phyloP scores from a whole-genome alignment of 2,329 filamentous ascomycete genomes.

The Chaetomiaceae sp. region DNA sequence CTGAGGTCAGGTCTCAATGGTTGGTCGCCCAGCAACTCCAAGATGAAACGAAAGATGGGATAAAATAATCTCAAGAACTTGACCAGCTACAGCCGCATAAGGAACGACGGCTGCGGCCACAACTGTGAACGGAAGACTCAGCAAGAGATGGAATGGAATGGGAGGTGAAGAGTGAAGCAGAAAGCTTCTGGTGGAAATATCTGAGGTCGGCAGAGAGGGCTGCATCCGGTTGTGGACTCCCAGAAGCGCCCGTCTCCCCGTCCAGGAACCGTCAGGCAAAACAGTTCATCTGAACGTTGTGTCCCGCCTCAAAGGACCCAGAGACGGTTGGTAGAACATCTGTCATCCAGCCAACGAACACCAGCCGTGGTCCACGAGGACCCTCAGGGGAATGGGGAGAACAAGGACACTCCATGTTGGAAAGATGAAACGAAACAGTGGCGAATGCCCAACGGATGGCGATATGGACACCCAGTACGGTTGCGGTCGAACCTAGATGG shows the following conservation, averaged over 20 bases:
- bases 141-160: background rate
- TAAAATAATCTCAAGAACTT: background rate
- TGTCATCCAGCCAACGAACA: too few relatives aligned
- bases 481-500: background rate
- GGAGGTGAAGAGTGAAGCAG: background rate
- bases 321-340: too few relatives aligned
- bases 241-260: background rate
- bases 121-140: background rate
- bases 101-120: background rate
- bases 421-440: slow-evolving; percentile 2
- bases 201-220: background rate
- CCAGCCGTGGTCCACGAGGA: too few relatives aligned
- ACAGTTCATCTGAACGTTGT: too few relatives aligned
- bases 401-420: background rate
- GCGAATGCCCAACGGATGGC: background rate
- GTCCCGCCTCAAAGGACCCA: too few relatives aligned
- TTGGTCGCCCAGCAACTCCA: background rate
- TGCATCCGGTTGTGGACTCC: background rate
- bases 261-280: background rate
- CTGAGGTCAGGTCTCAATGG: background rate
- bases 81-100: background rate
- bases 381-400: background rate
- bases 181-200: background rate
- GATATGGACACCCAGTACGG: background rate
- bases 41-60: background rate